phyloP scores from a whole-genome alignment of 2,329 filamentous ascomycete genomes.

The Colletotrichum noveboracense region DNA sequence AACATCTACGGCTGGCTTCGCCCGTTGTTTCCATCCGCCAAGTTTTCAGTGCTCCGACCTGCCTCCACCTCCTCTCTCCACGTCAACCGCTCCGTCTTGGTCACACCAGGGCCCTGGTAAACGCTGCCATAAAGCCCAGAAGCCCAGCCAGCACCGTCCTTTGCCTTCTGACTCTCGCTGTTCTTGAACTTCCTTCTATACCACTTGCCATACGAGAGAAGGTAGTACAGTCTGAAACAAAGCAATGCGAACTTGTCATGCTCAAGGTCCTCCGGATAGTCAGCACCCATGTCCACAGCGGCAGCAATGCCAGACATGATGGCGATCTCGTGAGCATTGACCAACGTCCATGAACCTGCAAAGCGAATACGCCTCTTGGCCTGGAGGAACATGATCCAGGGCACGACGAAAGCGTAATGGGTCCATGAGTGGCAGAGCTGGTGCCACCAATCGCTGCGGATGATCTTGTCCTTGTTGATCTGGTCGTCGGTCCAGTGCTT shows the following conservation, averaged over 20 bases:
- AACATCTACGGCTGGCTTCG: constrained; percentile 33
- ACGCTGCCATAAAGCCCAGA: constrained; percentile 63
- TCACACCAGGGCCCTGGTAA: constrained; percentile 64
- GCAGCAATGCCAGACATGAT: constrained; percentile 72
- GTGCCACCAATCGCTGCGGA: constrained; percentile 66
- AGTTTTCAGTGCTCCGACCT: constrained; percentile 38
- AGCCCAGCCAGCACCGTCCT: constrained; percentile 59
- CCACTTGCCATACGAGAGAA: constrained; percentile 67
- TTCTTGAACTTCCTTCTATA: constrained; percentile 47
- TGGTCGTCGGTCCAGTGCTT: constrained; percentile 59
- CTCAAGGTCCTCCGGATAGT: constrained; percentile 67
- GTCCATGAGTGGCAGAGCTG: constrained; percentile 65
- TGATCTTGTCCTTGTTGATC: constrained; percentile 59
- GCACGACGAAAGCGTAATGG: constrained; percentile 65
- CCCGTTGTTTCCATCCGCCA: constrained; percentile 36
- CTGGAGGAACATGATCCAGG: constrained; percentile 71
- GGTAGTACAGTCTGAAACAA: constrained; percentile 65
- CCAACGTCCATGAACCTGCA: constrained; percentile 69
- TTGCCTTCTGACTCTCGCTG: constrained; percentile 38
- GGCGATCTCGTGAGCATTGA: constrained; percentile 72
- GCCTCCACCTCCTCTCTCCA: constrained; percentile 48
- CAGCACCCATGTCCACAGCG: constrained; percentile 69
- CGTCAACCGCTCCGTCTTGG: constrained; percentile 53
- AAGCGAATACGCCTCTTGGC: constrained; percentile 64
- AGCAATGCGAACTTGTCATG: constrained; percentile 66